phyloP scores from a whole-genome alignment of 2,329 filamentous ascomycete species.

The Ophiostoma sp. region DNA sequence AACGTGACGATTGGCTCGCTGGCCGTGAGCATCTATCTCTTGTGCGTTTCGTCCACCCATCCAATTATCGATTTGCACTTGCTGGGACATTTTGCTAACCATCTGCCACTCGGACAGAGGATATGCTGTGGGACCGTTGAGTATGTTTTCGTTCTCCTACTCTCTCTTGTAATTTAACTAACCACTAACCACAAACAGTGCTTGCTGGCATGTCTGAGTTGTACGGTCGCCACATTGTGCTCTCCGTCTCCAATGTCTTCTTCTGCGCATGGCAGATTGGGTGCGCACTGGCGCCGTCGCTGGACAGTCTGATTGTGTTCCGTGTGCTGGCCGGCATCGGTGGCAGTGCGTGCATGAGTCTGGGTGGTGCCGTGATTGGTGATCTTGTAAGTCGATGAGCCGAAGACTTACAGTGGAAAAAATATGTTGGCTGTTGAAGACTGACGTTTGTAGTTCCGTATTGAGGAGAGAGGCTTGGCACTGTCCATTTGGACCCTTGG shows the following conservation, averaged over 20 bases:
- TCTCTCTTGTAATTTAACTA: slow-evolving; percentile 45
- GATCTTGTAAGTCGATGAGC: slow-evolving; percentile 25
- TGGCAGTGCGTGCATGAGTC: slow-evolving; percentile 28
- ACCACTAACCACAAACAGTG: slow-evolving; percentile 39
- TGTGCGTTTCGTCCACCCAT: slow-evolving; percentile 35
- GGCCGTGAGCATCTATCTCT: slow-evolving; percentile 61
- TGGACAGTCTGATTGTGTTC: slow-evolving; percentile 43
- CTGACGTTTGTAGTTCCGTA: slow-evolving; percentile 30
- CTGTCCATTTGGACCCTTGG: slow-evolving; percentile 50
- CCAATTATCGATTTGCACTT: neutral
- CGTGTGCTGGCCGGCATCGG: slow-evolving; percentile 31
- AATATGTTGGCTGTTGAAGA: neutral
- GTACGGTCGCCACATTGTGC: slow-evolving; percentile 59
- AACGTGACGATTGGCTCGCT: slow-evolving; percentile 50
- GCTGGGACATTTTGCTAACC: slow-evolving; percentile 4
- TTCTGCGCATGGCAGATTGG: slow-evolving; percentile 68
- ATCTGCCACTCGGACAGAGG: slow-evolving; percentile 40
- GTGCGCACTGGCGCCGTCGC: slow-evolving; percentile 58
- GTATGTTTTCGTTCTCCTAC: slow-evolving; percentile 58
- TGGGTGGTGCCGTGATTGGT: slow-evolving; percentile 29
- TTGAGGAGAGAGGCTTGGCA: slow-evolving; percentile 57
- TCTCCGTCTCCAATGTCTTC: slow-evolving; percentile 65
- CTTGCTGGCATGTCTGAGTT: slow-evolving; percentile 30
- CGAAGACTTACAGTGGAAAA: neutral
- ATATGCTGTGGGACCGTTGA: slow-evolving; percentile 57